A percentile compares a stretch with the other conserved stretches of the same genome.
phyloP scores from a whole-genome alignment of 257 asterid genomes.

The Perilla frutescens region DNA sequence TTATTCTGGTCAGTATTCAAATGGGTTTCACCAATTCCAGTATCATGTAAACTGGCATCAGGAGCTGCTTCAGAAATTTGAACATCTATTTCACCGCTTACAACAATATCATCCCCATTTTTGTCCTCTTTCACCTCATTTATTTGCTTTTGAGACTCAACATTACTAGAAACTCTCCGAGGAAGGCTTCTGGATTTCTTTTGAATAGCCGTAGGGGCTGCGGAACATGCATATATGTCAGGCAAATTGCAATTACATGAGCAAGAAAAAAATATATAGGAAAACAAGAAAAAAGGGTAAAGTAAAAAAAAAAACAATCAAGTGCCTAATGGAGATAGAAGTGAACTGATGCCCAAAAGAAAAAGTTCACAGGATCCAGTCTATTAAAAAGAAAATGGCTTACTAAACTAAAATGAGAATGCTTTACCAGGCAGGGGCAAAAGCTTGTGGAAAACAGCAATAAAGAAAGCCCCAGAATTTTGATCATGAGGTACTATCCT shows the following conservation, averaged over 20 bases:
- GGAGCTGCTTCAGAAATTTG: conserved; percentile 49
- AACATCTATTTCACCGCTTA: conserved; percentile 37
- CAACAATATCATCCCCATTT: conserved; percentile 41
- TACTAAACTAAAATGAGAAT: conserved; percentile 4
- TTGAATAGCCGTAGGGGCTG: conserved; percentile 51
- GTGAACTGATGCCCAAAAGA: background rate
- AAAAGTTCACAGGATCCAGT: background rate
- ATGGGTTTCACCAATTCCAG: conserved; percentile 48
- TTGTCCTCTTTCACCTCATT: conserved; percentile 52
- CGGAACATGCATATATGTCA: conserved; percentile 13
- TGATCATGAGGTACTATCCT: conserved; percentile 98
- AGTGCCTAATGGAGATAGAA: background rate
- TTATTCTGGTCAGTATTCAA: conserved; percentile 45
- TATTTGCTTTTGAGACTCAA: conserved; percentile 43
- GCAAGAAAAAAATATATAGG: conserved; percentile 10
- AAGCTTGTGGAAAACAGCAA: conserved; percentile 86
- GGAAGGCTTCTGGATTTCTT: conserved; percentile 51
- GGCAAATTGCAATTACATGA: conserved; percentile 26
- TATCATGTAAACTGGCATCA: conserved; percentile 43
- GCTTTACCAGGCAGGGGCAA: conserved; percentile 68
- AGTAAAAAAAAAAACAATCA: background rate
- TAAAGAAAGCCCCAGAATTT: conserved; percentile 96
- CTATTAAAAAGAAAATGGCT: background rate
- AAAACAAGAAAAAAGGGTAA: background rate
- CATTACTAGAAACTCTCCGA: conserved; percentile 37